These are phyloP conservation scores for Bauhinia variegata DNA, from an alignment of 306 rosid genomes.

Conservation along the genomic window DNA sequence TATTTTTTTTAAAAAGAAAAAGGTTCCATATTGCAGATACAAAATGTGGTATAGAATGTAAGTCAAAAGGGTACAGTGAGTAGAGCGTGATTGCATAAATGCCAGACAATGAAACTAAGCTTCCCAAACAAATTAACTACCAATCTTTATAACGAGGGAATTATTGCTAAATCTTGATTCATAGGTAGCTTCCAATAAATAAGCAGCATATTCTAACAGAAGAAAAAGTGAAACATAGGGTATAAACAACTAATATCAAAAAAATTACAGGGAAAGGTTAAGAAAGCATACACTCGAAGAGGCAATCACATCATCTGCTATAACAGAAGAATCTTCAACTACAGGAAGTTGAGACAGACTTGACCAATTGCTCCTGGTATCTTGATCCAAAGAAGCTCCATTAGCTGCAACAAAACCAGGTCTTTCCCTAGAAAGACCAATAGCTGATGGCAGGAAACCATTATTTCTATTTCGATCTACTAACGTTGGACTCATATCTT, in stretches of 20 bases:
- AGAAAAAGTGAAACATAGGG: slow-evolving; percentile 8
- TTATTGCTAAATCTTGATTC: slow-evolving; percentile 10
- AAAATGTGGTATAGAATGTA: background rate
- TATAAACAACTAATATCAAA: slow-evolving; percentile 4
- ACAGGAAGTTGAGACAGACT: slow-evolving; percentile 61
- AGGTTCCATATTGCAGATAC: background rate
- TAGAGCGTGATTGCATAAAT: background rate
- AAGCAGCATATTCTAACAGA: slow-evolving; percentile 3
- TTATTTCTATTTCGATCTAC: slow-evolving; percentile 59
- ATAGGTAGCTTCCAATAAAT: slow-evolving; percentile 1
- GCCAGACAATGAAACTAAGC: slow-evolving; percentile 1
- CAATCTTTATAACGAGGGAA: background rate
- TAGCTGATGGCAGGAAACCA: slow-evolving; percentile 54
- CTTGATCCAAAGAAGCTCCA: slow-evolving; percentile 45
- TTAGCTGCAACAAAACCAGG: slow-evolving; percentile 48
- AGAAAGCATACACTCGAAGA: slow-evolving; percentile 61
- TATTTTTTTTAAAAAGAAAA: too few species aligned
- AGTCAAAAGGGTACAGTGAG: too few species aligned
- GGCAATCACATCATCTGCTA: slow-evolving; percentile 51
- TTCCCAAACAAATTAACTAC: background rate
- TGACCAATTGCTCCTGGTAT: slow-evolving; percentile 56
- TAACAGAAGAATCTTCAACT: slow-evolving; percentile 48
- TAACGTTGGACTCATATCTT: slow-evolving; percentile 79
- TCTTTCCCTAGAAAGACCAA: slow-evolving; percentile 51
- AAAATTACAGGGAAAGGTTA: slow-evolving; percentile 37